Percentiles rank a stretch among this genome's conserved stretches.
phyloP scores from a whole-genome alignment of 2,329 filamentous ascomycete species.

The Pseudopithomyces maydicus region DNA sequence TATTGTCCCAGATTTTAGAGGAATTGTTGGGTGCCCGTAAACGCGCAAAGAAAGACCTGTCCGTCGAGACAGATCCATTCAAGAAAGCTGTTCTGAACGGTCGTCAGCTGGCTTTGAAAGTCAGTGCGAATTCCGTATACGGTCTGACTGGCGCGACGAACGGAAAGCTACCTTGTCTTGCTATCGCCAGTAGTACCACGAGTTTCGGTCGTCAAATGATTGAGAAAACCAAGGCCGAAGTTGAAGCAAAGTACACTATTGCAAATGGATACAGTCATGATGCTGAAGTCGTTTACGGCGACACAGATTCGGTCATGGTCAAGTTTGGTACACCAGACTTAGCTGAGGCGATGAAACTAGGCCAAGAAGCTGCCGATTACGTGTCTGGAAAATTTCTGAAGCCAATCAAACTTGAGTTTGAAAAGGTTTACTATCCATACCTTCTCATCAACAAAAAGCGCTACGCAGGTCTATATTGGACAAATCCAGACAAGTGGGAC shows the following conservation, averaged over 20 bases:
- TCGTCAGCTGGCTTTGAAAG: slow-evolving; percentile 92
- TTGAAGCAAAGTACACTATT: slow-evolving; percentile 86
- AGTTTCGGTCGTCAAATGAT: slow-evolving; percentile 99
- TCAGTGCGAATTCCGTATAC: slow-evolving; percentile 98
- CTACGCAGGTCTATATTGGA: slow-evolving; percentile 98
- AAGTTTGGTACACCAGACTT: slow-evolving; percentile 93
- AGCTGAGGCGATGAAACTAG: slow-evolving; percentile 87
- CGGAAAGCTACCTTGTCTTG: slow-evolving; percentile 91
- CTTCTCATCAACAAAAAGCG: slow-evolving; percentile 99
- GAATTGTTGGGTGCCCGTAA: slow-evolving; percentile 92
- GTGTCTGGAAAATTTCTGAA: slow-evolving; percentile 94
- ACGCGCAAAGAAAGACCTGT: slow-evolving; percentile 88
- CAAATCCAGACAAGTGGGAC: slow-evolving; percentile 90
- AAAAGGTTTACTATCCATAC: slow-evolving; percentile 98
- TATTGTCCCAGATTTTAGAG: slow-evolving; percentile 93
- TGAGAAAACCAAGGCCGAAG: slow-evolving; percentile 95
- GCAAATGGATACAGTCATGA: slow-evolving; percentile 94
- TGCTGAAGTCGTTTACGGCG: slow-evolving; percentile 96
- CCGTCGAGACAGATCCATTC: slow-evolving; percentile 89
- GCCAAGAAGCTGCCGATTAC: slow-evolving; percentile 86
- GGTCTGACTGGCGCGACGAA: slow-evolving; percentile 95
- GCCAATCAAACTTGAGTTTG: slow-evolving; percentile 98
- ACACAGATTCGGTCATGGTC: slow-evolving; percentile 99
- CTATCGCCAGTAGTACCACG: slow-evolving; percentile 95
- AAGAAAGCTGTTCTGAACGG: slow-evolving; percentile 98